A percentile compares a stretch with the other conserved stretches of the same genome.
Evolutionary conservation across 176 grass and related monocot genomes (phyloP).

Genomic region (Tillandsia leiboldiana): DNA sequence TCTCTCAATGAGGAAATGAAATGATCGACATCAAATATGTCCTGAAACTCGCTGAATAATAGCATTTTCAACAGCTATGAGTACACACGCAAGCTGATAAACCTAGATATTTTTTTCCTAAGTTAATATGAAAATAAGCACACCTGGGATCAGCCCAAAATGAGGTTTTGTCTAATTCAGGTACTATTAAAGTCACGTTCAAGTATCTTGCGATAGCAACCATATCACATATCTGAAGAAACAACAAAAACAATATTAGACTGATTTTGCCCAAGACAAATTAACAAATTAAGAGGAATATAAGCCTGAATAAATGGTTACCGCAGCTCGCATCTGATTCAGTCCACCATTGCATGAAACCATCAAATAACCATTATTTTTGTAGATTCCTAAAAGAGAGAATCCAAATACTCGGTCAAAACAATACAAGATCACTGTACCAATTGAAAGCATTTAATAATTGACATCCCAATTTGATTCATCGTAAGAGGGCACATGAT

Average conservation of each 20-base stretch:
- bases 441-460: background rate
- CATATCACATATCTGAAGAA: conserved; percentile 88
- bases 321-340: conserved; percentile 94
- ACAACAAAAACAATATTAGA: background rate
- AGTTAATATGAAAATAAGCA: conserved; percentile 2
- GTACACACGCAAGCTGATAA: background rate
- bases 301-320: conserved; percentile 25
- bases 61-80: conserved; percentile 3
- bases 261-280: background rate
- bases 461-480: no score
- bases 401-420: background rate
- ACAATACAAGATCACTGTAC: background rate
- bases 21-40: conserved; percentile 94
- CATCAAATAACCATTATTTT: conserved; percentile 93
- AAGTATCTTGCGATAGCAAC: conserved; percentile 86
- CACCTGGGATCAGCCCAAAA: conserved; percentile 94
- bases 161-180: conserved; percentile 87
- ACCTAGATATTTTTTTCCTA: background rate
- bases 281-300: background rate
- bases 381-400: conserved; percentile 67
- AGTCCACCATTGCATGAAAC: conserved; percentile 95
- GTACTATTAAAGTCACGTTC: conserved; percentile 85
- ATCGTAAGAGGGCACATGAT: no score
- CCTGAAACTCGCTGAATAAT: conserved; percentile 68
- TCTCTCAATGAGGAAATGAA: conserved; percentile 82